Evolutionary conservation across 495 filamentous ascomycete species (phyloP).

Genomic region (Xylaria acuta): DNA sequence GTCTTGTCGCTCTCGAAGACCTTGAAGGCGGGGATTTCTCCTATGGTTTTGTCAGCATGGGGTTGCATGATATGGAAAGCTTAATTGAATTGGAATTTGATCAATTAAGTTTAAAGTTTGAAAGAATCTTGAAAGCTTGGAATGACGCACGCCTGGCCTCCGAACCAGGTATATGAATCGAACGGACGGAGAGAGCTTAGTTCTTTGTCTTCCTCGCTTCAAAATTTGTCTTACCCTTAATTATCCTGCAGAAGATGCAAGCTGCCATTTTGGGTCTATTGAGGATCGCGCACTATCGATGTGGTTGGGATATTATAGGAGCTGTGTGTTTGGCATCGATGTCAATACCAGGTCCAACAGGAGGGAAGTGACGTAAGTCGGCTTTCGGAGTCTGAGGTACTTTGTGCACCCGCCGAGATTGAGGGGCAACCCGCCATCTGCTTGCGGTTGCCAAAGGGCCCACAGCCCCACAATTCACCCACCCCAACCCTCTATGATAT

Average conservation of each 20-base stretch:
- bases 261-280: conserved; percentile 51
- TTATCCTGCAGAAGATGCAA: conserved; percentile 98
- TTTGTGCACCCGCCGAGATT: not conserved
- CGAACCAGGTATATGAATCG: not conserved
- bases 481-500: not conserved
- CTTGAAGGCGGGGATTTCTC: conserved; percentile 95
- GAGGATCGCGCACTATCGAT: not conserved
- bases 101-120: not conserved
- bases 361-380: conserved; percentile 19
- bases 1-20: conserved; percentile 92
- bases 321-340: not conserved
- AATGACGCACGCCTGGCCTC: not conserved
- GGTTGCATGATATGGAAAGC: not conserved
- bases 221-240: conserved; percentile 71
- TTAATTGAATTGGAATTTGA: not conserved
- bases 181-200: not conserved
- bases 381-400: conserved; percentile 4
- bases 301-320: not conserved
- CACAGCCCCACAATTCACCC: not conserved
- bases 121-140: not conserved
- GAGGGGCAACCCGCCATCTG: not conserved
- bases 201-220: not conserved
- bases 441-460: not conserved
- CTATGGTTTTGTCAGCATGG: conserved; percentile 48
- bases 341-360: not conserved